phyloP scores from a whole-genome alignment of 2,329 filamentous ascomycete genomes.

The Ceratocystis albifundus region DNA sequence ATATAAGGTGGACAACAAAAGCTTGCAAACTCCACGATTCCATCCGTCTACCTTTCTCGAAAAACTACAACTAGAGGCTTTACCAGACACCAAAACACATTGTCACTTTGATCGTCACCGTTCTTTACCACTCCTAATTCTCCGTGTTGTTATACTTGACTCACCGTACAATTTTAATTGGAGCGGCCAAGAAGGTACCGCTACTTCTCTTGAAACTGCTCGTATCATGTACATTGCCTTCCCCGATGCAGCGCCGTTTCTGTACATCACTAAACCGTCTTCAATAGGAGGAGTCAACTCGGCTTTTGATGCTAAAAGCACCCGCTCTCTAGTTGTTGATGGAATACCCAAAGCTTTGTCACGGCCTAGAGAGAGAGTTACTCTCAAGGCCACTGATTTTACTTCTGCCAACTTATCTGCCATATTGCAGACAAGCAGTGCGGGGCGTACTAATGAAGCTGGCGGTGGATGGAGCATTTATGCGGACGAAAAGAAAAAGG shows the following conservation, averaged over 20 bases:
- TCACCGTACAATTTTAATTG: conserved; percentile 50
- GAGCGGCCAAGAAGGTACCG: conserved; percentile 18
- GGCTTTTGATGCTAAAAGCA: conserved; percentile 46
- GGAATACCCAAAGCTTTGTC: conserved; percentile 76
- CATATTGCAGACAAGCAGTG: conserved; percentile 56
- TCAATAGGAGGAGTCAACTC: conserved; percentile 32
- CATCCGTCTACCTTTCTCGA: conserved; percentile 70
- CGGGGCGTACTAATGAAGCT: conserved; percentile 57
- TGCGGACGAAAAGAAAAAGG: conserved; percentile 46
- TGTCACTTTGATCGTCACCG: conserved; percentile 67
- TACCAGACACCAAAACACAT: conserved; percentile 72
- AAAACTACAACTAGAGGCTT: conserved; percentile 60
- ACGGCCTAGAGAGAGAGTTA: conserved; percentile 58
- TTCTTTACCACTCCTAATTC: conserved; percentile 54
- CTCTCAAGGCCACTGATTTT: conserved; percentile 55
- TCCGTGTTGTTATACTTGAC: conserved; percentile 71
- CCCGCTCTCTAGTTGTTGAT: conserved; percentile 61
- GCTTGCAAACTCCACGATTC: conserved; percentile 53
- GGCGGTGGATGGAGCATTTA: conserved; percentile 74
- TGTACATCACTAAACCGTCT: conserved; percentile 53
- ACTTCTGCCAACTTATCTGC: conserved; percentile 60
- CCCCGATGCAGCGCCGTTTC: conserved; percentile 63
- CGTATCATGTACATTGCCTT: conserved; percentile 71
- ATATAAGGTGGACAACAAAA: conserved; percentile 33
- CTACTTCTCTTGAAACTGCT: conserved; percentile 33